Conservation (phyloP, 805 yeast species). For the Sugiyamaella boreocaroliniensis region DNA sequence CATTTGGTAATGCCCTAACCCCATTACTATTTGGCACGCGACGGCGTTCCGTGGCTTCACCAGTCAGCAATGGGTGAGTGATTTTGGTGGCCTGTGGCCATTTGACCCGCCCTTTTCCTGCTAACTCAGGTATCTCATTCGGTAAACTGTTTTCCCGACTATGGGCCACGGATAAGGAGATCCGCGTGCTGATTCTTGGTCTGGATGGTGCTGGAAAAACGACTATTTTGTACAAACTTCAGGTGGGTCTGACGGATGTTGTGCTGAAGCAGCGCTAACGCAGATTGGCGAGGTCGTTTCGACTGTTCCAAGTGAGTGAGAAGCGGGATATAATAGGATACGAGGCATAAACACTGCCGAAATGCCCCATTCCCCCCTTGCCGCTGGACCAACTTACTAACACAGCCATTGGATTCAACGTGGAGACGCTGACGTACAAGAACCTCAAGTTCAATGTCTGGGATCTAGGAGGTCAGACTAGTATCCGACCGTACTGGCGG, state of each 20-base stretch:
- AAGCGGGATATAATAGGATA: not conserved
- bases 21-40: not conserved
- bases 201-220: conserved; percentile 98
- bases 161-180: conserved; percentile 88
- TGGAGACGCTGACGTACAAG: conserved; percentile 82
- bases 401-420: conserved; percentile 83
- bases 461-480: conserved; percentile 97
- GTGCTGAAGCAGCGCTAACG: not conserved
- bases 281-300: conserved; percentile 71
- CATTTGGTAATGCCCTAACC: not conserved
- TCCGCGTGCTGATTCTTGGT: conserved; percentile 83
- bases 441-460: conserved; percentile 90
- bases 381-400: conserved; percentile 3
- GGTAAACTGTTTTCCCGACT: conserved; percentile 78
- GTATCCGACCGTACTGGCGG: conserved; percentile 95
- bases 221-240: conserved; percentile 83
- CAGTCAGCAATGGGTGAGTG: conserved; percentile 4
- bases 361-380: not conserved
- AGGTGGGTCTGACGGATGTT: conserved; percentile 33
- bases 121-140: conserved; percentile 64
- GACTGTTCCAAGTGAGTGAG: conserved; percentile 47
- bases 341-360: not conserved
- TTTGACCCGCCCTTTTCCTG: not conserved
- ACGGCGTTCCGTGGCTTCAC: not conserved
- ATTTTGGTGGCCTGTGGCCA: not conserved